Base-by-base conservation (phyloP, 495 filamentous ascomycete genomes). In the Talaromyces adpressus region DNA sequence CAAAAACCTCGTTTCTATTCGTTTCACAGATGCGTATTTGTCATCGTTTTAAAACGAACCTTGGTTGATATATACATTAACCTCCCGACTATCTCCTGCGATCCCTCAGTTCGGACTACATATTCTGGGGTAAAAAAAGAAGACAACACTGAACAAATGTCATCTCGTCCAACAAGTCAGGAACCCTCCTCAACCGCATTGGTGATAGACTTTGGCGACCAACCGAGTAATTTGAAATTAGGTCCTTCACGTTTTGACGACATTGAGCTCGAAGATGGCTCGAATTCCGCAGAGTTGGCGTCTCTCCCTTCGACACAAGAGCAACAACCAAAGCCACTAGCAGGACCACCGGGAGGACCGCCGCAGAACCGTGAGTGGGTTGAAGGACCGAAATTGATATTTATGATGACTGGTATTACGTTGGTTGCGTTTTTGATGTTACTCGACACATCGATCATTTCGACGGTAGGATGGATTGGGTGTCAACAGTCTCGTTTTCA, bases 401-500 rank as follows among this genome's bases (percentile, higher is more conserved):
- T 57, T 18, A 60, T 71, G 29, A 56, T 76, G 8, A 63, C 61
- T 1, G 67, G 62, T 0, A 51, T 70, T 8, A 67, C 66, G 0
- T 25, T 81, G 8, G 76, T 73, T 18, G 66, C 68, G 6, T 84
- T 82, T 65, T 61, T 84, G 34, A 73, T 84, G 70, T 62, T 85
- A 45, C 65, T 86, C 5, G 83, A 85, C 63, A 69, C 67, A 18
- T 75, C 82, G 1, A 84, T 85, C 63, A 65, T 85, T 49, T 64
- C 73, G 6, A 82, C 82, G 1, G 82, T 82, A 60, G 64, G 69
- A 62, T n/a, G 30, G 9, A 6, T 30, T 32, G n/a, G 6, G 2
- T 18, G 14, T 8, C 36, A 9, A 57, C 12, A 22, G 23, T 25
- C 7, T 18, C 20, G 9, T 57, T 6, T 16, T 30, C 12, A 1